Evolutionary conservation across 805 yeast genomes (phyloP), one percentile per base, ranked within the genome.

Genomic region (Candida golubevii): DNA sequence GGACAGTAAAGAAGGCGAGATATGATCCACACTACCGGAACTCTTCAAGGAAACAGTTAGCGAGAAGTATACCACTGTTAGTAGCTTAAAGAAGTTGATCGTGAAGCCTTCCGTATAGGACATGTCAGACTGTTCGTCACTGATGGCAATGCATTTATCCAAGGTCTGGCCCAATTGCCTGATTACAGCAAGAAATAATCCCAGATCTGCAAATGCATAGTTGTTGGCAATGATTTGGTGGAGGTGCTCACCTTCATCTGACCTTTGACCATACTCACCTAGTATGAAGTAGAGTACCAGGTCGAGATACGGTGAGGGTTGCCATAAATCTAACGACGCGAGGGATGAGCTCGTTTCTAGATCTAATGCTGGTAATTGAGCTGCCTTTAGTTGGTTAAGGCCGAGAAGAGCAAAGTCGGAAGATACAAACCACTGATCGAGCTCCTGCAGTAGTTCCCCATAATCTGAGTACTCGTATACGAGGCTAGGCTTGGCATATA

Each of bases 351-450:
- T 29, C 5, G 6, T 26, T 1, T 34, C 36, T 10, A 30, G 38
- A 3, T 33, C 39, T 6, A 36, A 10, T 7, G 18, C n/a, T 11
- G 31, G 15, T 6, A 26, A 26, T 10, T 14, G 30, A 13, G 30
- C n/a, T n/a, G 6, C 31, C 26, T 33, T 36, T 29, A 44, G 26
- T 11, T 15, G 8, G 7, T 41, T 36, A 26, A 45, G 38, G 9
- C 41, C 46, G 26, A 48, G n/a, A 8, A 28, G 39, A 14, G 45
- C 43, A 34, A 61, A 62, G 51, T 71, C 75, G 36, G 59, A 51
- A 34, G 49, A 52, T 3, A 62, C 56, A 43, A 71, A 71, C 76
- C 76, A 71, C 39, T 69, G 71, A 26, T 57, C 56, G 18, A 71
- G 46, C 41, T 68, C 74, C 15, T 48, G 50, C 11, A 49, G 54